Evolutionary conservation across 768 basidiomycete genomes (phyloP).

Genomic region (Auricularia heimuer): DNA sequence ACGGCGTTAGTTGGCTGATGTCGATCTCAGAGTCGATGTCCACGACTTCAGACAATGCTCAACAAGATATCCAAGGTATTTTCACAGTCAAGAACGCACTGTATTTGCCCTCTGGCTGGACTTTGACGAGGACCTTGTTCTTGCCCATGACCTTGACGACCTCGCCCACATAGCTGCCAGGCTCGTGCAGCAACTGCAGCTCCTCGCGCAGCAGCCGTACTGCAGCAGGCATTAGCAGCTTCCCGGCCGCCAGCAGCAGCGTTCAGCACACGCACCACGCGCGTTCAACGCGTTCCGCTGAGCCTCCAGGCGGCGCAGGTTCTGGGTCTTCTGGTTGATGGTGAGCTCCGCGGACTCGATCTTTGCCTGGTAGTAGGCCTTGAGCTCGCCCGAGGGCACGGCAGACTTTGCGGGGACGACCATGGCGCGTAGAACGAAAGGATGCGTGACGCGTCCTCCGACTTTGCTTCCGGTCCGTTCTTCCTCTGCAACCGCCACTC

Average conservation of each 20-base stretch:
- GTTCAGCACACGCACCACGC: slow-evolving; percentile 46
- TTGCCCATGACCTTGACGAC: slow-evolving; percentile 98
- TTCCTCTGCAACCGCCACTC: not conserved
- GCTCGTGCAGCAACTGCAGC: slow-evolving; percentile 85
- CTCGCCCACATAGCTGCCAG: slow-evolving; percentile 96
- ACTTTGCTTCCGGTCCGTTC: not conserved
- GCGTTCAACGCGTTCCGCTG: slow-evolving; percentile 96
- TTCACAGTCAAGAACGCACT: slow-evolving; percentile 43
- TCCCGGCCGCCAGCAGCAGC: not conserved
- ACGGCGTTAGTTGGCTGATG: slow-evolving; percentile 65
- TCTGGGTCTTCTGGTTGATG: slow-evolving; percentile 95
- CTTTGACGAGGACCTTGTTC: slow-evolving; percentile 96
- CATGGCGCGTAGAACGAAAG: not conserved
- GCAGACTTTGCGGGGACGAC: slow-evolving; percentile 2
- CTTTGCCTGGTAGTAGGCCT: slow-evolving; percentile 92
- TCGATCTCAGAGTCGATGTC: slow-evolving; percentile 88
- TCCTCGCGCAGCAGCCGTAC: slow-evolving; percentile 88
- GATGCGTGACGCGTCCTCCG: not conserved
- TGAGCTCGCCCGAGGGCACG: slow-evolving; percentile 52
- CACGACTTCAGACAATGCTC: slow-evolving; percentile 51
- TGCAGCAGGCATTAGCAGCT: slow-evolving; percentile 20
- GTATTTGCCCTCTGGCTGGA: slow-evolving; percentile 98
- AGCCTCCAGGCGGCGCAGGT: slow-evolving; percentile 88
- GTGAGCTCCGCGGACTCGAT: slow-evolving; percentile 87
- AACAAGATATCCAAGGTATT: too few species aligned